Evolutionary conservation across 2,329 filamentous ascomycete species (phyloP).

Genomic region (Talaromyces sp.): DNA sequence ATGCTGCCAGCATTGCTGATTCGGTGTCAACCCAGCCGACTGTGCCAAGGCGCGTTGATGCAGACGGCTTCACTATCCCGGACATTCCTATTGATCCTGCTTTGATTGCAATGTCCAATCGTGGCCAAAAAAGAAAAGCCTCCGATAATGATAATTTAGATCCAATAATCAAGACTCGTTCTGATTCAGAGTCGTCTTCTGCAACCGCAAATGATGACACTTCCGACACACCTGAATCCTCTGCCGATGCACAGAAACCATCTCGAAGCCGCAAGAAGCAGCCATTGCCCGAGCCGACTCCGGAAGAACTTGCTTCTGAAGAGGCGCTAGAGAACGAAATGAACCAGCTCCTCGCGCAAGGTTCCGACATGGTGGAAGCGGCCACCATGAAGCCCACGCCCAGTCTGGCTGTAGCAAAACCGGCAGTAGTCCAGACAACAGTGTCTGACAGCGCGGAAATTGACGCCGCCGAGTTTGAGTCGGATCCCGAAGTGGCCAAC

Average conservation of each 20-base stretch:
- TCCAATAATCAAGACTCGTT: background rate
- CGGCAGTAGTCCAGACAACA: constrained; percentile 30
- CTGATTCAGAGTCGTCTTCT: background rate
- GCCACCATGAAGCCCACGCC: constrained; percentile 9
- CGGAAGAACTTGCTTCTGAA: constrained; percentile 56
- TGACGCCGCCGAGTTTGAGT: constrained; percentile 75
- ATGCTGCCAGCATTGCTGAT: constrained; percentile 25
- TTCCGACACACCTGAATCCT: constrained; percentile 7
- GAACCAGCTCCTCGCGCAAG: constrained; percentile 55
- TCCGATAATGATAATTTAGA: background rate
- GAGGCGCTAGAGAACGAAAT: constrained; percentile 64
- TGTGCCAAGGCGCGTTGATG: constrained; percentile 48
- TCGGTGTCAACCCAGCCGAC: constrained; percentile 14
- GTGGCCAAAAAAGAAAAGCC: background rate
- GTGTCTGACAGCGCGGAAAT: constrained; percentile 56
- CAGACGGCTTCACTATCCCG: constrained; percentile 66
- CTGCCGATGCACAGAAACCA: constrained; percentile 18
- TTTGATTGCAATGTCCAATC: constrained; percentile 17
- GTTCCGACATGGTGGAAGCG: constrained; percentile 31
- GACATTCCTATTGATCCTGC: constrained; percentile 42
- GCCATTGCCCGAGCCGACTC: constrained; percentile 48
- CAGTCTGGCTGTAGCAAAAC: background rate
- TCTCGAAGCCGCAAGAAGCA: constrained; percentile 26
- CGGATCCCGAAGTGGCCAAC: constrained; percentile 80
- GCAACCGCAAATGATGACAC: constrained; percentile 1